Base-by-base conservation (phyloP, 1,284 basidiomycete species). In the Dichomitus squalens region DNA sequence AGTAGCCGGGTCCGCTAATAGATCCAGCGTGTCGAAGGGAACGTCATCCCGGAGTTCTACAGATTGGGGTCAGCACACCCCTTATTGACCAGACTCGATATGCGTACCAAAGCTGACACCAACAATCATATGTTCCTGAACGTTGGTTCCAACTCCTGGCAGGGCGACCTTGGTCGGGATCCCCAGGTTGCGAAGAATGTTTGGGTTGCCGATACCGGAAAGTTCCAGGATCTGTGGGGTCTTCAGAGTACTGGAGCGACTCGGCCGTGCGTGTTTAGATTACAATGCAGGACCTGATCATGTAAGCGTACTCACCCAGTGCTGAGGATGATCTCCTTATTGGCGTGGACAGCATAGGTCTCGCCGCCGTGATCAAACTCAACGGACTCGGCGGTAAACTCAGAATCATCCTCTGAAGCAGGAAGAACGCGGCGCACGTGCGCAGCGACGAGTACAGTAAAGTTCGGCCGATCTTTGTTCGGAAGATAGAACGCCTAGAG, bases 361-460 rank as follows among this genome's bases (percentile, higher is more conserved):
- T 67, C 96, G 86, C 76, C 96, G 95, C 76, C 64, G 48, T 67
- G 50, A 3, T 60, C 43, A 49, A 76, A 75, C 25, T 99, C 96
- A 23, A 98, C 96, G 73, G 98, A 95, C 58, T 98, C 83, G 35
- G 98, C 86, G 4, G 94, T 96, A 73, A 97, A 98, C 73, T 95
- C 95, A 46, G 93, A 89, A 69, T 96, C 93, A 69, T 82, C 80
- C 8, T 93, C 95, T 20, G 93, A 94, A 71, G 93, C 43, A 0
- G 63, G 60, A 3, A 59, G 36, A 0, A 69, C 47, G 8, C 62
- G 59, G 27, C 58, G 60, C 5, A 63, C 66, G 6, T 55, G 44
- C 1, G 67, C 64, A 3, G 38, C 53, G 6, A 63, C 49, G 31
- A 68, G 61, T 16, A 71, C 71, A 0, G 29, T 60, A 21, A 72